Evolutionary conservation across 371 early-diverging fungal genomes (phyloP), one percentile per base, ranked within the genome.

Genomic region (Apophysomyces variabilis): DNA sequence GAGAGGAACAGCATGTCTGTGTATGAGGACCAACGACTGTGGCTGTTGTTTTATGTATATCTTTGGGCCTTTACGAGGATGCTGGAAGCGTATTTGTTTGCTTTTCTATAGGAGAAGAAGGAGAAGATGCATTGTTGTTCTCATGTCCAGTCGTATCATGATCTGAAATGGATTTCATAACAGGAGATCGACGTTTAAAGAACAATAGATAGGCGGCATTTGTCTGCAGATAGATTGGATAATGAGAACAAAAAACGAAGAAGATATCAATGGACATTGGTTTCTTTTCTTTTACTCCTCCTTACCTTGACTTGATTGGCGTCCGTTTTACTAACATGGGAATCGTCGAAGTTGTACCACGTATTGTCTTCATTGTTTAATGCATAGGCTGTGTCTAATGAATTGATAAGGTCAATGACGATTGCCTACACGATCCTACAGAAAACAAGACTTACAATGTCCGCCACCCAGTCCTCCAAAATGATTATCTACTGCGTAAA

Each of bases 401-500:
- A 9, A 8, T 50, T 4, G 26, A 56, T 26, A 26, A 9, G 38
- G 44, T 0, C 39, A 26, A 14, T 38, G 43, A 56, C 12, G n/a
- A 13, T 47, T 16, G n/a, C 4, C 7, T 47, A n/a, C 16, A 5
- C 54, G 44, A 43, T 44, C 38, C 21, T 36, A 39, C 44, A 37
- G 41, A 64, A 7, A 7, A 16, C 38, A 21, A n/a, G 39, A 16
- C 58, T 64, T 32, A 57, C 44, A 38, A 39, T 57, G 38, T 50
- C 61, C 95, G 41, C 93, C 93, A 41, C 92, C 93, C 21, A 92
- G 66, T 1, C 93, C 90, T 32, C 93, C 93, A 78, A 83, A 91
- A 68, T 94, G 94, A 68, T 94, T 95, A 57, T 92, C 93, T 7
- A 95, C 93, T 4, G 90, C 93, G 71, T 84, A 92, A 35, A 96